These are phyloP conservation scores for Colletotrichum destructivum DNA, from an alignment of 2,329 filamentous ascomycete species.

Conservation along the genomic window DNA sequence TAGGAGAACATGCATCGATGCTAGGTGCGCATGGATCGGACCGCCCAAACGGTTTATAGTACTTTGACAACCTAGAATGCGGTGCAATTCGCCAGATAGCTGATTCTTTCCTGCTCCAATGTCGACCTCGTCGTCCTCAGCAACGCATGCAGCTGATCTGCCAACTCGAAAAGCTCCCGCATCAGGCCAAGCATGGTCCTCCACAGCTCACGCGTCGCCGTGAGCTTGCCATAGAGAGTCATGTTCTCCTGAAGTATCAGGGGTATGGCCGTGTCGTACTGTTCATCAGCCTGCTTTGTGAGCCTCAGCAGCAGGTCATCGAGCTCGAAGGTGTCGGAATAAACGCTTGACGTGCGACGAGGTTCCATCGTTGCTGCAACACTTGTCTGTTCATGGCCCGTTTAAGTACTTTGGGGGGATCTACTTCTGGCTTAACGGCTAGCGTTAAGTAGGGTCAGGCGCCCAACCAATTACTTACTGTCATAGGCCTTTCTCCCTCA, in stretches of 20 bases:
- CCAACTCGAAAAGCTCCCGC: background rate
- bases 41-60: background rate
- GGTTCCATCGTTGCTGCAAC: conserved; percentile 12
- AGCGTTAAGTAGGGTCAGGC: conserved; percentile 10
- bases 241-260: conserved; percentile 2
- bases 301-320: conserved; percentile 1
- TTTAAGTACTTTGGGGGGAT: conserved; percentile 5
- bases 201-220: background rate
- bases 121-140: background rate
- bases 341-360: background rate
- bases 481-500: background rate
- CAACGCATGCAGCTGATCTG: background rate
- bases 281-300: conserved; percentile 8
- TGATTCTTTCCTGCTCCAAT: background rate
- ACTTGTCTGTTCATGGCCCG: background rate
- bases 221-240: conserved; percentile 1
- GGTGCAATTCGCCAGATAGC: conserved; percentile 14
- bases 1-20: too few species aligned
- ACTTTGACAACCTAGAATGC: conserved; percentile 7
- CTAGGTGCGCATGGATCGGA: too few species aligned
- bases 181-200: background rate
- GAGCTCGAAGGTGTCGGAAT: too few species aligned
- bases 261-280: background rate
- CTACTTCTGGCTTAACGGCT: background rate
- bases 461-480: background rate